Percentiles rank a stretch among this genome's conserved stretches.
Conservation (phyloP, 1,139 yeast genomes). For the Hyphopichia wangnamkhiaoensis region DNA sequence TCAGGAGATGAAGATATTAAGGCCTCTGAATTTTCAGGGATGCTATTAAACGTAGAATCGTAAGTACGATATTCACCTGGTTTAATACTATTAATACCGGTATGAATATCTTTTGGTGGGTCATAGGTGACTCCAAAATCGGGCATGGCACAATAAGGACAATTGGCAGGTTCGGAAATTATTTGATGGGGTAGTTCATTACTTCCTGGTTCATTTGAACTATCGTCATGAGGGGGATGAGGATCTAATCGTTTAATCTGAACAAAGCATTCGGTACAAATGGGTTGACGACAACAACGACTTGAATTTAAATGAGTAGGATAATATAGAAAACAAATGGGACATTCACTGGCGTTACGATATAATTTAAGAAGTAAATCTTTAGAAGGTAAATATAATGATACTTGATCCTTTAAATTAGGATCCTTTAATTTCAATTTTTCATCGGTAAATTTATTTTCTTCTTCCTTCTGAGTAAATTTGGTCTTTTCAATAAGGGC, state of each 20-base stretch:
- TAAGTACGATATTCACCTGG: slow-evolving; percentile 36
- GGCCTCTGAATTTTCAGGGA: slow-evolving; percentile 15
- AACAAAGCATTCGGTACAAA: slow-evolving; percentile 95
- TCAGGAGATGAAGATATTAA: slow-evolving; percentile 14
- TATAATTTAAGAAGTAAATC: slow-evolving; percentile 50
- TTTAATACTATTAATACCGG: slow-evolving; percentile 53
- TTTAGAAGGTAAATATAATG: slow-evolving; percentile 26
- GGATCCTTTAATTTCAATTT: slow-evolving; percentile 25
- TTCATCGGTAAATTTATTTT: slow-evolving; percentile 43
- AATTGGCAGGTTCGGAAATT: slow-evolving; percentile 83
- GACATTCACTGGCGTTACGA: slow-evolving; percentile 75
- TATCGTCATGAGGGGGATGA: slow-evolving; percentile 82
- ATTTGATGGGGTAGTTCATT: slow-evolving; percentile 55
- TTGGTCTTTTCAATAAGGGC: slow-evolving; percentile 49
- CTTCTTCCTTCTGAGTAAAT: slow-evolving; percentile 56
- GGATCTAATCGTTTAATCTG: slow-evolving; percentile 94
- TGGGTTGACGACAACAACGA: slow-evolving; percentile 91
- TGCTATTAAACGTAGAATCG: slow-evolving; percentile 6
- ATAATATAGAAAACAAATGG: slow-evolving; percentile 87
- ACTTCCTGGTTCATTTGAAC: slow-evolving; percentile 26
- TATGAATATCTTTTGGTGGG: slow-evolving; percentile 55
- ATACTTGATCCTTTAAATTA: slow-evolving; percentile 7
- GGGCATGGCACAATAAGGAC: slow-evolving; percentile 92
- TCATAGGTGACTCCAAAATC: slow-evolving; percentile 83
- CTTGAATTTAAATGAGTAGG: slow-evolving; percentile 79